A percentile compares a stretch with the other conserved stretches of the same genome.
Conservation (phyloP, 345 rosid species). For the Hibiscus trionum region DNA sequence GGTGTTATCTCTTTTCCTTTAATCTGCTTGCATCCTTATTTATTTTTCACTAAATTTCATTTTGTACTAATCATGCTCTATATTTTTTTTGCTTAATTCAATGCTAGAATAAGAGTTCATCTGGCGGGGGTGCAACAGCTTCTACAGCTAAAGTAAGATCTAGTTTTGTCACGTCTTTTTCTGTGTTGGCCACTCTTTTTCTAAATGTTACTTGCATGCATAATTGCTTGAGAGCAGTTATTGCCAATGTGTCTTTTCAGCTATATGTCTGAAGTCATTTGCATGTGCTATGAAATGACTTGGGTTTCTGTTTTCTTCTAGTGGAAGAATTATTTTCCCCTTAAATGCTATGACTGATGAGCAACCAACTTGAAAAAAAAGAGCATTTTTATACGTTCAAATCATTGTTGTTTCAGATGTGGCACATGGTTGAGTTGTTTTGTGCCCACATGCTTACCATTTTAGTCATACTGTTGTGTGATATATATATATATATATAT, state of each 20-base stretch:
- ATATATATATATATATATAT: not conserved
- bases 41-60: not conserved
- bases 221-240: not conserved
- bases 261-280: not conserved
- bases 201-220: not conserved
- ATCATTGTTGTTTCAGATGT: no score
- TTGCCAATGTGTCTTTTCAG: not conserved
- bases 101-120: conserved; percentile 39
- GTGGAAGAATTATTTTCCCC: not conserved
- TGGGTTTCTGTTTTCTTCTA: not conserved
- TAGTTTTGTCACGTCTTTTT: not conserved
- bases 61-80: not conserved
- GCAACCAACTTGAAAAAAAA: not conserved
- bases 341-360: not conserved
- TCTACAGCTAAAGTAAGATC: conserved; percentile 35
- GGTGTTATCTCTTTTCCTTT: not conserved
- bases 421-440: no score
- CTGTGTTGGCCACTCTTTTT: not conserved
- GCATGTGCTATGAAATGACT: not conserved
- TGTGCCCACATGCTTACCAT: not conserved
- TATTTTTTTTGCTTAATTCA: conserved; percentile 6
- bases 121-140: conserved; percentile 47
- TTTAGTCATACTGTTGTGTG: not conserved
- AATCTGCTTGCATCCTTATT: not conserved
- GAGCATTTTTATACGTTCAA: no score